These are phyloP conservation scores for Schizochytrium sp. DNA, from an alignment of 108 stramenopile genomes.

Conservation along the genomic window DNA sequence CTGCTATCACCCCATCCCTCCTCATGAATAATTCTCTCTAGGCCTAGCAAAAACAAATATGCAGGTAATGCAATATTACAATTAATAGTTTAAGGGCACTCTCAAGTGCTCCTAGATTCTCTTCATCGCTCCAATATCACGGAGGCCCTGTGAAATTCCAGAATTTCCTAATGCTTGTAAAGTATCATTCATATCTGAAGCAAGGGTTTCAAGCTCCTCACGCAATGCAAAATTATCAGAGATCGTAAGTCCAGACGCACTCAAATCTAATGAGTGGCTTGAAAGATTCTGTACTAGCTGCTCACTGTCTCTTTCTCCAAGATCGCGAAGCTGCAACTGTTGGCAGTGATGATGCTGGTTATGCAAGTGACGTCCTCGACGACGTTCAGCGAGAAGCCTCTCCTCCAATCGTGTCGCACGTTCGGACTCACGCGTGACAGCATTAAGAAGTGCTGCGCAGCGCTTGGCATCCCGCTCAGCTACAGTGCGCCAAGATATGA, in stretches of 20 bases:
- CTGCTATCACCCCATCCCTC: background rate
- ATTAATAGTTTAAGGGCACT: too few species aligned
- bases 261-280: background rate
- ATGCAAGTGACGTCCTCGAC: too few species aligned
- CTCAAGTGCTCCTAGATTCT: too few species aligned
- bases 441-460: background rate
- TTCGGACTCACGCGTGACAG: background rate
- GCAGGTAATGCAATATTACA: background rate
- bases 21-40: background rate
- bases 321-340: background rate
- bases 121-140: too few species aligned
- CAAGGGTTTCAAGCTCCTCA: conserved; percentile 20
- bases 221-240: background rate
- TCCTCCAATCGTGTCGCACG: background rate
- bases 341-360: too few species aligned
- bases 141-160: background rate
- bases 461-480: conserved; percentile 35
- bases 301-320: background rate
- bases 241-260: background rate
- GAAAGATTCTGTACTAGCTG: background rate
- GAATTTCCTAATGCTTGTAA: background rate
- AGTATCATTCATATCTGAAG: conserved; percentile 21
- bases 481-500: background rate
- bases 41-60: background rate
- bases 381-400: background rate